Base-by-base conservation (phyloP, 169 alveolate genomes). In the Cryptosporidium meleagridis region DNA sequence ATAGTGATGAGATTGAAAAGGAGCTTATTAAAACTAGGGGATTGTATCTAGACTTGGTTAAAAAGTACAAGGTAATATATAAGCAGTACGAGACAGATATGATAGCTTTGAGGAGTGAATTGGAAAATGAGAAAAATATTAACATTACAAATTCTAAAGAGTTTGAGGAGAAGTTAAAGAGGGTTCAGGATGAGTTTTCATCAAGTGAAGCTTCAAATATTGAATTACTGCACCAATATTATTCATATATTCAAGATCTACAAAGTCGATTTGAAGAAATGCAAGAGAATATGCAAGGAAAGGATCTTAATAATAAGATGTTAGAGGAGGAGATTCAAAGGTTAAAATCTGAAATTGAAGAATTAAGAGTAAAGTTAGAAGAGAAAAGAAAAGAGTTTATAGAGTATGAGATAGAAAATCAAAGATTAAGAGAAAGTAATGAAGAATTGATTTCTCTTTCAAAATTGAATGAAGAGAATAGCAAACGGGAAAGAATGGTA, bases 1-100 rank as follows among this genome's bases (percentile, higher is more conserved):
- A 80, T 65, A 62, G 89, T 48, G 89, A 80, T 65, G 65, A 26
- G 51, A 80, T 80, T 33, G 89, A 80, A 37, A 80, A 65, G 39
- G 89, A 80, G 52, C 45, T 62, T 8, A 21, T 80, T 16, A 59
- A 18, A 16, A 80, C 89, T 1, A 80, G 65, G 23, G 59, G 65
- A 14, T 12, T 62, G n/a, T 80, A 80, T 41, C 37, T 23, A 3
- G 89, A 59, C 9, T 45, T 80, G 26, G 21, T 65, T 18, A 58
- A n/a, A 23, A 80, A 80, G 35, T 80, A 80, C 26, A 80, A 80
- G 51, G 68, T 39, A 6, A n/a, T 80, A 45, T 80, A 62, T 45
- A 80, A 62, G 31, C 89, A 80, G 29, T 80, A 80, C n/a, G 89
- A 80, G 52, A 48, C 75, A 12, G 89, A 80, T 65, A 80, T 80